Evolutionary conservation across 164 flowering plant genomes (phyloP).

Genomic region (Vitis labrusca): DNA sequence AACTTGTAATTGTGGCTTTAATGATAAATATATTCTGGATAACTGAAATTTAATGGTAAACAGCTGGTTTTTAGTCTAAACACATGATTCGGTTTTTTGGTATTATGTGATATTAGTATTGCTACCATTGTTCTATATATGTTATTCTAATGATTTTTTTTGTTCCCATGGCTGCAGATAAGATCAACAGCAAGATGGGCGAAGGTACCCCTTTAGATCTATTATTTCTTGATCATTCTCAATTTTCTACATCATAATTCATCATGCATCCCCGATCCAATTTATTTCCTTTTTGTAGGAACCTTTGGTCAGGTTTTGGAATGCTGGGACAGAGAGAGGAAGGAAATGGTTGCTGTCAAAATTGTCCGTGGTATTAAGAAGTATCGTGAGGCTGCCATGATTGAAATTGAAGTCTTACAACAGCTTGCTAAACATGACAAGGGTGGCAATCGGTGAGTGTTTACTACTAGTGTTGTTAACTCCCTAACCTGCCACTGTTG

Average conservation of each 20-base stretch:
- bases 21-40: too few species aligned
- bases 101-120: too few species aligned
- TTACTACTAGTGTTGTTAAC: not conserved
- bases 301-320: conserved; percentile 98
- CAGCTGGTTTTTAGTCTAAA: too few species aligned
- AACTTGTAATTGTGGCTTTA: too few species aligned
- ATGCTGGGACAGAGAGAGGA: conserved; percentile 90
- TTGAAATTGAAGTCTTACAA: conserved; percentile 91
- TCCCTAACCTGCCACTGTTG: not conserved
- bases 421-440: conserved; percentile 78
- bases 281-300: conserved; percentile 36
- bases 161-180: conserved; percentile 23
- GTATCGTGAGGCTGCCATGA: conserved; percentile 97
- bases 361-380: conserved; percentile 88
- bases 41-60: too few species aligned
- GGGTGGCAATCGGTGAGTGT: conserved; percentile 81
- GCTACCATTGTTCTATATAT: too few species aligned
- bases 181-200: conserved; percentile 84
- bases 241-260: not conserved
- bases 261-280: not conserved
- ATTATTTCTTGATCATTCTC: not conserved
- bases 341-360: conserved; percentile 95
- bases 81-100: not conserved
- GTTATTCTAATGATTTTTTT: too few species aligned
- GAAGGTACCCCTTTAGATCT: conserved; percentile 49